Evolutionary conservation across 2,329 filamentous ascomycete genomes (phyloP), one percentile per base, ranked within the genome.

Genomic region (Colletotrichum trifolii): DNA sequence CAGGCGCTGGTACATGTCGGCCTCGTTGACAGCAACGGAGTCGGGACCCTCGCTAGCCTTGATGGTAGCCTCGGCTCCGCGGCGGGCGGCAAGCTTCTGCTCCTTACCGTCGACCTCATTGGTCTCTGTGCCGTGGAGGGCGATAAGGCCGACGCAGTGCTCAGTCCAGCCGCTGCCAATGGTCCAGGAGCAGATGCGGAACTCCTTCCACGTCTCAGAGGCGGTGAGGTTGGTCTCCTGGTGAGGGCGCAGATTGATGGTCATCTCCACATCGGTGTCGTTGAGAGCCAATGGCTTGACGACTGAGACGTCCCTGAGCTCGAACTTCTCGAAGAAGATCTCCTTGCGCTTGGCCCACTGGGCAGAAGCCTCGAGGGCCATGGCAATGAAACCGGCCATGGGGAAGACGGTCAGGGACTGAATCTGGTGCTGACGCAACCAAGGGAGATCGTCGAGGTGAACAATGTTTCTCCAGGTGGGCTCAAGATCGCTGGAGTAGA

Each of bases 401-500:
- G 87, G 85, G 71, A 85, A 88, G 39, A 87, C 81, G 2, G 80
- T 82, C 36, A 86, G 73, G 10, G 82, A 85, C 69, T 89, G 85
- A 73, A 89, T 83, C 60, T 76, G 76, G 74, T 89, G 87, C 68
- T 88, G 83, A 48, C 83, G 79, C 6, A 87, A 77, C 78, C 88
- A 90, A 2, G 89, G 84, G 0, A 85, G 70, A 60, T 85, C 82
- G 43, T 83, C 81, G 1, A 81, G 68, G 10, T 77, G 77, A 36
- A 85, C 70, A 33, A 82, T 76, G 62, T 83, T 84, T 42, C 83
- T 76, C 83, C 83, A 86, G 0, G 75, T 80, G 0, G 81, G 81
- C 69, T 83, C 80, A 2, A 79, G 67, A 9, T 82, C 79, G 52
- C 74, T 83, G 12, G 76, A 82, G 49, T 78, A 78, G 64, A 80